These are phyloP conservation scores for Syzygium jambos DNA, from an alignment of 345 rosid species.

Conservation along the genomic window DNA sequence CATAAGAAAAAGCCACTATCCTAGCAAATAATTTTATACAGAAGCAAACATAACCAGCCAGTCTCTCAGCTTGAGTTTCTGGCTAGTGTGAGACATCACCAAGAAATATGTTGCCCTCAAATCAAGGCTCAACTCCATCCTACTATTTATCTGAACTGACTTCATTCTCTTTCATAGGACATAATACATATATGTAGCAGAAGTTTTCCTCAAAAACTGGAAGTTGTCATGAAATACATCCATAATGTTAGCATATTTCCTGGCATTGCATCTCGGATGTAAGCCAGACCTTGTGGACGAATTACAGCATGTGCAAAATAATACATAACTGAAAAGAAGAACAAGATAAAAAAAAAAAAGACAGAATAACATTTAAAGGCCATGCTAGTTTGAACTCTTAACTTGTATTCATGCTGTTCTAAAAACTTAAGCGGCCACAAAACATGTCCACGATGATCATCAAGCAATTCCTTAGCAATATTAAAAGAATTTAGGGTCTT, in stretches of 20 bases:
- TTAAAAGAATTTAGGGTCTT: not conserved
- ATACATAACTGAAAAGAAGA: not conserved
- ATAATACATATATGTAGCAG: not conserved
- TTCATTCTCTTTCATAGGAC: not conserved
- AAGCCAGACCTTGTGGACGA: not conserved
- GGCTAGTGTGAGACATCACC: not conserved
- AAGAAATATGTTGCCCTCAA: not conserved
- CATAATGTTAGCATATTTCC: not conserved
- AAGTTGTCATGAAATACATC: not conserved
- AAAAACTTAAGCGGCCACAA: not conserved
- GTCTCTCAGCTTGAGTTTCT: not conserved
- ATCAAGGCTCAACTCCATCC: not conserved
- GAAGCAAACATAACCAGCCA: not conserved
- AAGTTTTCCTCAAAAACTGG: not conserved
- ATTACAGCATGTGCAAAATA: not conserved
- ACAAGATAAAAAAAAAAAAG: not conserved
- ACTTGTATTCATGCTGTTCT: not conserved
- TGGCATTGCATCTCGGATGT: not conserved
- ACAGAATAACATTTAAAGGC: not conserved
- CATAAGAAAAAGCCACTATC: not conserved
- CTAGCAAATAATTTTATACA: not conserved
- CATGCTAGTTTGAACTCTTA: not conserved
- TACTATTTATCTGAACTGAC: not conserved
- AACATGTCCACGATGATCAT: not conserved
- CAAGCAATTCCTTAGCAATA: not conserved